These are phyloP conservation scores for Venturiaceae sp. DNA, from an alignment of 2,329 filamentous ascomycete species.

Conservation along the genomic window DNA sequence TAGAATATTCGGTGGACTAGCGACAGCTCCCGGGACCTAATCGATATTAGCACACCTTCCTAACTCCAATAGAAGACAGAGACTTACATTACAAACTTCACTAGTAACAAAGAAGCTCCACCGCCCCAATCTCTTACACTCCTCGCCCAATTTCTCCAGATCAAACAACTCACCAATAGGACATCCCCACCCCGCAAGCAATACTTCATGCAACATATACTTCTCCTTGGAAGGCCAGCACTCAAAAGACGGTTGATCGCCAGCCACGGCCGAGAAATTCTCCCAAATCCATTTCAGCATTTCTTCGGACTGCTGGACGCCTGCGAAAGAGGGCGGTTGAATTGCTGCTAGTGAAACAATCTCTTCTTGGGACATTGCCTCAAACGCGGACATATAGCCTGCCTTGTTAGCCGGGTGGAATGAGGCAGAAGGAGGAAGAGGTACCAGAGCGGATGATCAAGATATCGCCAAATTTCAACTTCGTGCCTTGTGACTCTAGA, in stretches of 20 bases:
- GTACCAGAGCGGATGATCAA: constrained; percentile 37
- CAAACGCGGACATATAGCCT: constrained; percentile 35
- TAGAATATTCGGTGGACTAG: constrained; percentile 28
- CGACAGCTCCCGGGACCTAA: constrained; percentile 22
- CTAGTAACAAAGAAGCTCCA: constrained; percentile 40
- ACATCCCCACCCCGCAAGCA: constrained; percentile 39
- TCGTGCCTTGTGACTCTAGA: constrained; percentile 35
- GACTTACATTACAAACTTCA: constrained; percentile 29
- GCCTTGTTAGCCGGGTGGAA: too few relatives aligned
- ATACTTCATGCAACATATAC: constrained; percentile 32
- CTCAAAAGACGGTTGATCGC: constrained; percentile 28
- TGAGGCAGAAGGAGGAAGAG: too few relatives aligned
- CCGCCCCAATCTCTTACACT: constrained; percentile 26
- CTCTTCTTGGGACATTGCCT: constrained; percentile 27
- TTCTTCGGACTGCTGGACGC: constrained; percentile 29
- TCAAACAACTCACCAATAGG: constrained; percentile 43
- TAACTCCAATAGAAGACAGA: constrained; percentile 16
- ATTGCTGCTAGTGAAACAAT: constrained; percentile 26
- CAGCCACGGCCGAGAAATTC: constrained; percentile 27
- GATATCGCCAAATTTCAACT: constrained; percentile 47
- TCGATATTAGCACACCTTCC: neutral
- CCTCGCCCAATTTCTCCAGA: constrained; percentile 32
- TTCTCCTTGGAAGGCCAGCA: constrained; percentile 19
- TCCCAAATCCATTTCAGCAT: constrained; percentile 24
- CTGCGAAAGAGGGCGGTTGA: constrained; percentile 30